Evolutionary conservation across 2,329 filamentous ascomycete species (phyloP).

Genomic region (Tolypocladium inflatum): DNA sequence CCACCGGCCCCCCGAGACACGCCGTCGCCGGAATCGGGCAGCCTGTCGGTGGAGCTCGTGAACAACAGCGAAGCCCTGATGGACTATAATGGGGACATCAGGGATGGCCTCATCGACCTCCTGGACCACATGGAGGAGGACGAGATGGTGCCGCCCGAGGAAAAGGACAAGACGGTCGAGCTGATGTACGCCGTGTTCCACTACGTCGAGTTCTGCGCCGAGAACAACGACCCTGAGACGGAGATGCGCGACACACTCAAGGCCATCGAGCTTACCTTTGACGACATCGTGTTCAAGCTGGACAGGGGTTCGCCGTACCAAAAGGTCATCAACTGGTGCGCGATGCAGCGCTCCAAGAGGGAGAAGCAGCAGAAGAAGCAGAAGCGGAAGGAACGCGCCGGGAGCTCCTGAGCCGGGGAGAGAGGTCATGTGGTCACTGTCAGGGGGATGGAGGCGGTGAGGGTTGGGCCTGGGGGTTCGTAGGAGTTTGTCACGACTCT

Average conservation of each 20-base stretch:
- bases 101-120: background rate
- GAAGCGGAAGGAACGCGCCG: background rate
- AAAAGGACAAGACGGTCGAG: background rate
- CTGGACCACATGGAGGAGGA: background rate
- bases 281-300: background rate
- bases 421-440: background rate
- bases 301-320: background rate
- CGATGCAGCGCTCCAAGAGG: background rate
- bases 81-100: background rate
- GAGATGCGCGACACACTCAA: background rate
- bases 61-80: conserved; percentile 3
- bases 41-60: background rate
- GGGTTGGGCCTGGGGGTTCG: too few relatives aligned
- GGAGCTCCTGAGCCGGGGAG: background rate
- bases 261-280: background rate
- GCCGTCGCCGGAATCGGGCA: background rate
- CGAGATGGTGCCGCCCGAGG: background rate
- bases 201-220: background rate
- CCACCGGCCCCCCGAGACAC: background rate
- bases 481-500: too few relatives aligned
- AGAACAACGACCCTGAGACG: background rate
- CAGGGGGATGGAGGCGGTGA: too few relatives aligned
- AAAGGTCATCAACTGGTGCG: background rate
- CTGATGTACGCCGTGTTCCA: background rate
- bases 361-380: background rate